A percentile compares a stretch with the other conserved stretches of the same genome.
phyloP scores from a whole-genome alignment of 495 filamentous ascomycete species.

The Daldinia bambusicola region DNA sequence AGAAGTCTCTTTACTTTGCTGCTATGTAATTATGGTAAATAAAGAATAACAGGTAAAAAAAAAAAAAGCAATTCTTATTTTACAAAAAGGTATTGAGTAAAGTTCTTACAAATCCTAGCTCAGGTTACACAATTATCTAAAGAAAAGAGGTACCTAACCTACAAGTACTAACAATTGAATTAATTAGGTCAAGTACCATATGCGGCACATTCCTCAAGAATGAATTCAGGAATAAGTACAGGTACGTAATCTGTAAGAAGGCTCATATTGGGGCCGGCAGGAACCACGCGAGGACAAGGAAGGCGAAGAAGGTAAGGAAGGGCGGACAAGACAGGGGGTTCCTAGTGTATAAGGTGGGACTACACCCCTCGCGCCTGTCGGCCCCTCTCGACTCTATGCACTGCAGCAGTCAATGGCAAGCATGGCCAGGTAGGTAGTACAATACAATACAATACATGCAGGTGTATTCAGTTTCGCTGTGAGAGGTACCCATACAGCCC shows the following conservation, averaged over 20 bases:
- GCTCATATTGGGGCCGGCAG: constrained; percentile 28
- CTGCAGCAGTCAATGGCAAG: constrained; percentile 1
- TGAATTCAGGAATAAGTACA: constrained; percentile 3
- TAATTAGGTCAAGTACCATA: background rate
- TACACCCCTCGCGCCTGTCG: constrained; percentile 12
- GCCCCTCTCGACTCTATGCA: constrained; percentile 35
- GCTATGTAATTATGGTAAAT: background rate
- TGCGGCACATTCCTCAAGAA: background rate
- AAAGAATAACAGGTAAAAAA: background rate
- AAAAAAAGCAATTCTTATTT: background rate
- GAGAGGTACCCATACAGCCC: background rate
- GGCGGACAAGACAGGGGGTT: constrained; percentile 3
- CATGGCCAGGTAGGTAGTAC: background rate
- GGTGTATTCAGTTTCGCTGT: constrained; percentile 1
- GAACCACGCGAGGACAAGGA: constrained; percentile 41
- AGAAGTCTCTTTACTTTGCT: background rate
- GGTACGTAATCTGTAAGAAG: constrained; percentile 35
- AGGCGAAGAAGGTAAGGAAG: constrained; percentile 18
- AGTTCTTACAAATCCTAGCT: constrained; percentile 9
- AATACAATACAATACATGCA: no score
- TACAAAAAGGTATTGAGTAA: constrained; percentile 8
- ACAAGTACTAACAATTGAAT: background rate
- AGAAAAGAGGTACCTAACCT: constrained; percentile 1
- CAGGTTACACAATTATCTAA: constrained; percentile 21
- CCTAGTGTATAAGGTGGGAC: constrained; percentile 7